These are phyloP conservation scores for Fusarium tjaetaba DNA, from an alignment of 2,329 filamentous ascomycete species.

Conservation along the genomic window DNA sequence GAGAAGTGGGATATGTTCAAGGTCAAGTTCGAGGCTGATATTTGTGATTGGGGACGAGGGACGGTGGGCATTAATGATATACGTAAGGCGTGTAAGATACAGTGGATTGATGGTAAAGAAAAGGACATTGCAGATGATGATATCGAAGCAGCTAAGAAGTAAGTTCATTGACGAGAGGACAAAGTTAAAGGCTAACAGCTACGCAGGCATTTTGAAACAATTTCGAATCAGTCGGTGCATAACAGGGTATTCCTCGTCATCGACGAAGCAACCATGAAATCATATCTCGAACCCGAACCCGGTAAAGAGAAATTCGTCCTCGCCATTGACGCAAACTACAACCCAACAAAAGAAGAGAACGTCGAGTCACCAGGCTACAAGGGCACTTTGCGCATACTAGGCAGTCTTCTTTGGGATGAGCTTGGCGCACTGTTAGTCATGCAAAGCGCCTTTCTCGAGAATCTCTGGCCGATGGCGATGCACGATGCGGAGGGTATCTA, in stretches of 20 bases:
- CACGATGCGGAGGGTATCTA: constrained; percentile 27
- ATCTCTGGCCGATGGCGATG: constrained; percentile 41
- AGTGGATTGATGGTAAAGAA: constrained; percentile 39
- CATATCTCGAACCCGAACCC: constrained; percentile 29
- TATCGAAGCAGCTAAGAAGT: constrained; percentile 37
- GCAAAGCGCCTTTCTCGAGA: constrained; percentile 16
- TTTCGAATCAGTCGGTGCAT: neutral
- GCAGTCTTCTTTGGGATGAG: constrained; percentile 42
- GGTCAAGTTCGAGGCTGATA: constrained; percentile 39
- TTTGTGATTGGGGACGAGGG: constrained; percentile 40
- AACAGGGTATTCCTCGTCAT: constrained; percentile 29
- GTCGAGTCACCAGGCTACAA: constrained; percentile 31
- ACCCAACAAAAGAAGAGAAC: neutral
- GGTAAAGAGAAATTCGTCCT: constrained; percentile 28
- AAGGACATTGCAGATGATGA: constrained; percentile 26
- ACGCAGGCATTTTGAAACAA: constrained; percentile 9
- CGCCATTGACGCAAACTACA: constrained; percentile 18
- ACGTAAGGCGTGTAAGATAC: constrained; percentile 25
- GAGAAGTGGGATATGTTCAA: constrained; percentile 42
- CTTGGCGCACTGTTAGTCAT: constrained; percentile 47
- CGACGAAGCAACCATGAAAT: constrained; percentile 40
- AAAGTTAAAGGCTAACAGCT: neutral
- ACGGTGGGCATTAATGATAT: constrained; percentile 9
- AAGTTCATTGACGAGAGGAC: neutral
- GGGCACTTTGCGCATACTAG: constrained; percentile 32